These are phyloP conservation scores for Diddensiella santjacobensis DNA, from an alignment of 805 yeast species.

Conservation along the genomic window DNA sequence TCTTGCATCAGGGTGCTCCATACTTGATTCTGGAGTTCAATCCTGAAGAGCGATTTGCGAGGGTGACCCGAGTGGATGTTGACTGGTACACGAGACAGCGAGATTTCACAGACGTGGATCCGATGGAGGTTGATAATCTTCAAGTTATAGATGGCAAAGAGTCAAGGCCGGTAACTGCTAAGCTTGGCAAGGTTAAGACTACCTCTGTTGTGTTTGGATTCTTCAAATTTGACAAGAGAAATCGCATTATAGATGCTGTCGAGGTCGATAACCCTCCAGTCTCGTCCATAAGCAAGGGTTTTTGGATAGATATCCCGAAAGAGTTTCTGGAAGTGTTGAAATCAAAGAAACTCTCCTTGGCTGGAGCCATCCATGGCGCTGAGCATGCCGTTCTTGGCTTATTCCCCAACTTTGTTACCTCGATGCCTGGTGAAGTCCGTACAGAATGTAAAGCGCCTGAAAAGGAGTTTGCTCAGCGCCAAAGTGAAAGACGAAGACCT, in stretches of 20 bases:
- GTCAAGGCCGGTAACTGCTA: slow-evolving; percentile 28
- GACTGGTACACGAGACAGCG: slow-evolving; percentile 93
- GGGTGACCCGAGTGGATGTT: slow-evolving; percentile 82
- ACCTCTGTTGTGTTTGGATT: slow-evolving; percentile 86
- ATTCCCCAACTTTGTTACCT: slow-evolving; percentile 66
- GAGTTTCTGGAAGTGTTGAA: slow-evolving; percentile 56
- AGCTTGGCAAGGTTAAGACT: slow-evolving; percentile 69
- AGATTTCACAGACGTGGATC: slow-evolving; percentile 92
- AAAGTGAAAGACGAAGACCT: slow-evolving; percentile 72
- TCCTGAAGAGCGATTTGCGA: slow-evolving; percentile 72
- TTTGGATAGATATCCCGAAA: slow-evolving; percentile 86
- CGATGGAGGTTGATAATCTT: slow-evolving; percentile 39
- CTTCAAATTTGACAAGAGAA: slow-evolving; percentile 74
- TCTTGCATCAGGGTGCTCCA: slow-evolving; percentile 89
- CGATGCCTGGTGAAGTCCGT: slow-evolving; percentile 63
- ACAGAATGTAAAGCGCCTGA: slow-evolving; percentile 98
- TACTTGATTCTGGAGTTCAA: slow-evolving; percentile 83
- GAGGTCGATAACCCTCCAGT: slow-evolving; percentile 90
- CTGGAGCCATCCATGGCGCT: slow-evolving; percentile 96
- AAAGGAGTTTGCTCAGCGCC: slow-evolving; percentile 81
- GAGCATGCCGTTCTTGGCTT: slow-evolving; percentile 84
- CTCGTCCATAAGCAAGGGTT: slow-evolving; percentile 63
- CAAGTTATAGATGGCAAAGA: slow-evolving; percentile 6
- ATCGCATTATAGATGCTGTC: slow-evolving; percentile 85
- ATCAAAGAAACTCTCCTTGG: slow-evolving; percentile 57